Percentiles rank a stretch among this genome's conserved stretches.
phyloP scores from a whole-genome alignment of 345 rosid genomes.

The Eucalyptus tenuipes region DNA sequence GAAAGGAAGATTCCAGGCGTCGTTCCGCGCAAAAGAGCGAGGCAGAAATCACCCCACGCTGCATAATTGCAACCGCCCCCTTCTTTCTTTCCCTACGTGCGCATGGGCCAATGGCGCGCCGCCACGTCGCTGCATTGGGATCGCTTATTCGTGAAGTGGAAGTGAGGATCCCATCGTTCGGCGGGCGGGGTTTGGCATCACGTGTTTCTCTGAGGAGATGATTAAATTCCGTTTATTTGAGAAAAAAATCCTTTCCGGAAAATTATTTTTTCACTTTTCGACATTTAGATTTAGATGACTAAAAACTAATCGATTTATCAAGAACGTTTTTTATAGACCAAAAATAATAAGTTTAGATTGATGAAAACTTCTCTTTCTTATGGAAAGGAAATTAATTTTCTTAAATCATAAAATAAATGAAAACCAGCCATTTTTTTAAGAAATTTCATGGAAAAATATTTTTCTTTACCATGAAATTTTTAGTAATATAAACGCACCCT shows the following conservation, averaged over 20 bases:
- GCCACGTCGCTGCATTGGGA: neutral
- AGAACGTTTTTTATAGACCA: accelerated
- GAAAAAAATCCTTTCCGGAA: neutral
- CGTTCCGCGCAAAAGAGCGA: too few species aligned
- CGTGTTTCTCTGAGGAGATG: neutral
- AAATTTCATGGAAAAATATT: neutral
- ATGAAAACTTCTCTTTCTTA: neutral
- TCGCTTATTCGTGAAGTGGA: neutral
- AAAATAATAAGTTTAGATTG: neutral
- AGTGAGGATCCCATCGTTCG: neutral
- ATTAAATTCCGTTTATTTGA: neutral
- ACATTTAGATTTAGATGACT: neutral
- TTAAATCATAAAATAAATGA: neutral
- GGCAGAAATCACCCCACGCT: too few species aligned
- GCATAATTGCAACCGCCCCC: too few species aligned
- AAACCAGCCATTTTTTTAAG: neutral
- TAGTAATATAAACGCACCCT: neutral
- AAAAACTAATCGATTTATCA: neutral
- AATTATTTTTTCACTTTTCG: neutral
- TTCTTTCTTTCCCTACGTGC: too few species aligned
- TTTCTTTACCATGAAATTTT: neutral
- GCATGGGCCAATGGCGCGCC: neutral
- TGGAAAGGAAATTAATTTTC: neutral
- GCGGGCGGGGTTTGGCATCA: too few species aligned
- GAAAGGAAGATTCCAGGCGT: neutral